Evolutionary conservation across 2,329 filamentous ascomycete genomes (phyloP), one percentile per base, ranked within the genome.

Genomic region (Neofusicoccum kwambonambiense): DNA sequence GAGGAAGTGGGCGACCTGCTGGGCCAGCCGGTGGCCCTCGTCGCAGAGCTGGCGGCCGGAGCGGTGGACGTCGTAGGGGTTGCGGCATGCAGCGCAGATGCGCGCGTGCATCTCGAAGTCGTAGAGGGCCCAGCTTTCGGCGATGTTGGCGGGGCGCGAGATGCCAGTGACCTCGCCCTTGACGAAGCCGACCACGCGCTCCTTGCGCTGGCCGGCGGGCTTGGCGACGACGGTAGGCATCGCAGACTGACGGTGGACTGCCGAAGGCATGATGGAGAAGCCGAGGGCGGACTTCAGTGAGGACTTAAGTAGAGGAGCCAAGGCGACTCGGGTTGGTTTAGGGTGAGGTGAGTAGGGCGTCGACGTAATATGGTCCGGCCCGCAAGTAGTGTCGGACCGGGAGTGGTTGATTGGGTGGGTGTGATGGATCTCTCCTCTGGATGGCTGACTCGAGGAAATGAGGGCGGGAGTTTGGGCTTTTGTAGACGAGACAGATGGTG

Each of bases 31-130:
- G 67, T 80, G 78, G 56, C 81, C 81, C 22, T 69, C 69, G 17
- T 78, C 74, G 69, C 81, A 83, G 17, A 83, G 77, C 65, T 76
- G 75, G 19, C 74, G 70, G 68, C 75, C 76, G 65, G 70, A 67
- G 44, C 72, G 74, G 74, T 78, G 75, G 64, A 79, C 78, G 39
- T 78, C 73, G 67, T 79, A 79, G 2, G 81, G 79, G 68, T 80
- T 73, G 69, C 74, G 72, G 77, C 81, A 83, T 65, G 75, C 72
- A 50, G 68, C 70, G 72, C 81, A 83, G 66, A 75, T 75, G 57
- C 76, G 75, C 41, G 80, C 79, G 72, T 83, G 81, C 65, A 72
- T 74, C 69, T 83, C 81, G 65, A 81, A 82, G 74, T 81, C 72
- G 73, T 81, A 81, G 64, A 80, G 70, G 1, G 78, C 77, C 80